Evolutionary conservation across 1,284 basidiomycete species (phyloP).

Genomic region (Tylopilus sp.): DNA sequence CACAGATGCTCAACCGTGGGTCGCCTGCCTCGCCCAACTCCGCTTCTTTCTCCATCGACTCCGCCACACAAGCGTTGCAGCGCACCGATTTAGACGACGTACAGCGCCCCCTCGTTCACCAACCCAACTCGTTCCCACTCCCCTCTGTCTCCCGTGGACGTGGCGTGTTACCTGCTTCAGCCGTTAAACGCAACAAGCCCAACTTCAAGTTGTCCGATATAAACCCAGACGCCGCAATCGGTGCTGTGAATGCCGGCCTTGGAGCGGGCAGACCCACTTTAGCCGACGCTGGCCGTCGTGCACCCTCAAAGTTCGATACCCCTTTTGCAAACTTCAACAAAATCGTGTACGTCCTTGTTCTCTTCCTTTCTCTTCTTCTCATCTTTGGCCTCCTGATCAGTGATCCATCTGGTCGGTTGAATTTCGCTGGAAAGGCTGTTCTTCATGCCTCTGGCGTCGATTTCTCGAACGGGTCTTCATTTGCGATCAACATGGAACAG

Average conservation of each 20-base stretch:
- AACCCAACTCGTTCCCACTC: constrained; percentile 29
- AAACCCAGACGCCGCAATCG: constrained; percentile 43
- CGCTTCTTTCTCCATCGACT: constrained; percentile 35
- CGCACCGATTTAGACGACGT: constrained; percentile 35
- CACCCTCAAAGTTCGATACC: constrained; percentile 53
- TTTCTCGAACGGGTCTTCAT: constrained; percentile 90
- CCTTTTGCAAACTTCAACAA: constrained; percentile 92
- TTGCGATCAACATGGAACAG: constrained; percentile 95
- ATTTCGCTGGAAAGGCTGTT: constrained; percentile 92
- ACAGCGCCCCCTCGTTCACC: constrained; percentile 24
- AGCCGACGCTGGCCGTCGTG: constrained; percentile 42
- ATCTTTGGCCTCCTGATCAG: constrained; percentile 38
- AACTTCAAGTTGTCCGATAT: constrained; percentile 65
- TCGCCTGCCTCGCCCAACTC: constrained; percentile 18
- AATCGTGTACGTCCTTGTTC: constrained; percentile 72
- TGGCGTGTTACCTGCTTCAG: constrained; percentile 37
- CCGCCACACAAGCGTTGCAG: constrained; percentile 40
- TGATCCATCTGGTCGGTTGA: constrained; percentile 91
- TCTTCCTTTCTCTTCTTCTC: constrained; percentile 4
- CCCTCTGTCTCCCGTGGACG: constrained; percentile 33
- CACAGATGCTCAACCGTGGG: constrained; percentile 55
- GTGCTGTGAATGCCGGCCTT: constrained; percentile 62
- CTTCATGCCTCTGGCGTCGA: constrained; percentile 92
- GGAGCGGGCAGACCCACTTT: constrained; percentile 60
- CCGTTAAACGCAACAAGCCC: constrained; percentile 54